These are phyloP conservation scores for Durotheca rogersii DNA, from an alignment of 495 filamentous ascomycete genomes.

Conservation along the genomic window DNA sequence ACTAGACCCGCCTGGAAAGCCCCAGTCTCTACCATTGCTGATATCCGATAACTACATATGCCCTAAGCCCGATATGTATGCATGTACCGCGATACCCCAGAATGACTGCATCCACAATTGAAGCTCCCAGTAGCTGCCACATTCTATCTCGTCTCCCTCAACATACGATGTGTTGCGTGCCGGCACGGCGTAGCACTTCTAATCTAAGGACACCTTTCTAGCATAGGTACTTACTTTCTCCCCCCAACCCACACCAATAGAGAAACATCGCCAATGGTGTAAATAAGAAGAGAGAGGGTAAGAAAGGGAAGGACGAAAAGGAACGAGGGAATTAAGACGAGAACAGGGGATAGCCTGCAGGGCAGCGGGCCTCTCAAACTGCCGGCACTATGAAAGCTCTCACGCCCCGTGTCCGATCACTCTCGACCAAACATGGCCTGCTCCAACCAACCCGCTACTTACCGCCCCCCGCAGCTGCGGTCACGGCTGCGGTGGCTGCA, in stretches of 20 bases:
- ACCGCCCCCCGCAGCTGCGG: background rate
- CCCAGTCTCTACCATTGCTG: background rate
- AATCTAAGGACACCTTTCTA: too few relatives aligned
- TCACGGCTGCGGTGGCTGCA: too few relatives aligned
- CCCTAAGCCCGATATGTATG: too few relatives aligned
- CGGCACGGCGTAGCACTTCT: too few relatives aligned
- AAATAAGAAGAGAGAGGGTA: background rate
- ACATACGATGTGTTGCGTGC: too few relatives aligned
- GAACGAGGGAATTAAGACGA: background rate
- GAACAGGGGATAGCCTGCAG: background rate
- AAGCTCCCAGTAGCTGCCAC: too few relatives aligned
- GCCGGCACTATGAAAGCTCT: conserved; percentile 24
- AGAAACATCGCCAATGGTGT: too few relatives aligned
- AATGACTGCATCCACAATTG: too few relatives aligned
- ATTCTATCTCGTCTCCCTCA: too few relatives aligned
- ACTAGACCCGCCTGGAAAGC: background rate
- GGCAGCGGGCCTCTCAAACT: background rate
- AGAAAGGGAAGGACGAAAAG: background rate
- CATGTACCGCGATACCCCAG: too few relatives aligned
- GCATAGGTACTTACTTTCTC: too few relatives aligned
- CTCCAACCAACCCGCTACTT: conserved; percentile 4
- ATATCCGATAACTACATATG: background rate
- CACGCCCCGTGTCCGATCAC: conserved; percentile 21
- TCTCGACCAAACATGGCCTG: conserved; percentile 15
- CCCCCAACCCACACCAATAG: too few relatives aligned